Evolutionary conservation across 1,284 basidiomycete genomes (phyloP), one percentile per base, ranked within the genome.

Genomic region (Cutaneotrichosporon cutaneum): DNA sequence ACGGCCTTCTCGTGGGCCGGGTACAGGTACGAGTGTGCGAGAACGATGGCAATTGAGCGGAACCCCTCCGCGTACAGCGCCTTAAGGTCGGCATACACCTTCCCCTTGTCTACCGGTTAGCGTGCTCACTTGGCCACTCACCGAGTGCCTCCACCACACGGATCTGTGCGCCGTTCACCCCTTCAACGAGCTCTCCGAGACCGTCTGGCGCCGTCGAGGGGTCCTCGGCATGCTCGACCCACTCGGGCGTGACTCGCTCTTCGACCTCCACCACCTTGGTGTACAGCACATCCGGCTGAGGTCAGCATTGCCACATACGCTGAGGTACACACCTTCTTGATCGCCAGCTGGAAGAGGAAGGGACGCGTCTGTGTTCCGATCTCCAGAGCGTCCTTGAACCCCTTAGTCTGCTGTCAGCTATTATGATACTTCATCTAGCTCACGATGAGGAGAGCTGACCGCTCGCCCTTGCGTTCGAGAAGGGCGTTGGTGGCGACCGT

Each of bases 401-500:
- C 81, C 64, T 79, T 77, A 0, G 81, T 45, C 44, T 45, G 44
- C 2, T 5, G 21, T 45, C 44, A 45, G 44, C 44, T 44, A 21
- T 4, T 2, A n/a, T 10, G 4, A 21, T 5, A 4, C n/a, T 45
- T 9, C n/a, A 14, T n/a, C n/a, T n/a, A 21, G n/a, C 44, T 45
- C 44, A 45, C 44, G 21, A 50, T 50, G 14, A 53, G 11, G 27
- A 99, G 82, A 0, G 93, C 94, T 63, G 95, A 92, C 67, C 87
- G 87, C 71, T 92, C 88, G 0, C 95, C 95, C 76, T 94, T 94
- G 39, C 95, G 87, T 74, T 98, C 95, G 6, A 99, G 84, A 0
- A 99, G 83, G 0, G 95, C 94, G 70, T 98, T 99, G 18, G 95
- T 99, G 72, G 62, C 95, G 3, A 98, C 93, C 0, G 95, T 99